phyloP scores from a whole-genome alignment of 129 eudicot genomes.

The Lactuca sativa region DNA sequence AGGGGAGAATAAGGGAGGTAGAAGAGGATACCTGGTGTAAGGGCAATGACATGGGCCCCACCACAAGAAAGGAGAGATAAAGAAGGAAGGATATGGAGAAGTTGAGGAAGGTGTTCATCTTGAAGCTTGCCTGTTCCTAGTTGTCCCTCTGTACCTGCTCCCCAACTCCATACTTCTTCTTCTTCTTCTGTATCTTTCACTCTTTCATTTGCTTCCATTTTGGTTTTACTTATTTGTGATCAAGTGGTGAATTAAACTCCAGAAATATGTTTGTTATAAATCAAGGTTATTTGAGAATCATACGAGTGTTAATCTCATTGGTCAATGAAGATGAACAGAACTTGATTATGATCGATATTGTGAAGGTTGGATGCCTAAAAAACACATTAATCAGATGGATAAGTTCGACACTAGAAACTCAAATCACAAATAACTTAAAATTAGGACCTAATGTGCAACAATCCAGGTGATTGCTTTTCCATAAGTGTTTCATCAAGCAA shows the following conservation, averaged over 20 bases:
- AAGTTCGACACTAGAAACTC: background rate
- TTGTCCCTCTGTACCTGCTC: slow-evolving; percentile 98
- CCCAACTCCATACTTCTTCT: slow-evolving; percentile 83
- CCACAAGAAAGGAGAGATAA: slow-evolving; percentile 76
- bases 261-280: slow-evolving; percentile 4
- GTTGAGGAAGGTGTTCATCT: slow-evolving; percentile 70
- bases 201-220: slow-evolving; percentile 35
- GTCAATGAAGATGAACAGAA: background rate
- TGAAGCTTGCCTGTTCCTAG: slow-evolving; percentile 59
- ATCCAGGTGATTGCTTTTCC: background rate
- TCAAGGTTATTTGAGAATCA: background rate
- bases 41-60: slow-evolving; percentile 89
- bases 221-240: background rate
- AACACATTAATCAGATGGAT: background rate
- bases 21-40: slow-evolving; percentile 45
- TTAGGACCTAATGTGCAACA: background rate
- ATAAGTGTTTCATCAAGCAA: background rate
- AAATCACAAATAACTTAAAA: background rate
- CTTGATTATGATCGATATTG: background rate
- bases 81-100: slow-evolving; percentile 41
- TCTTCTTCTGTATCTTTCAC: slow-evolving; percentile 16
- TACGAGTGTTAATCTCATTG: background rate
- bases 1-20: slow-evolving; percentile 11
- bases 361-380: background rate
- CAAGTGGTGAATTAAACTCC: background rate